Base-by-base conservation (phyloP, 371 early-diverging fungal genomes). In the Actinomortierella ambigua region DNA sequence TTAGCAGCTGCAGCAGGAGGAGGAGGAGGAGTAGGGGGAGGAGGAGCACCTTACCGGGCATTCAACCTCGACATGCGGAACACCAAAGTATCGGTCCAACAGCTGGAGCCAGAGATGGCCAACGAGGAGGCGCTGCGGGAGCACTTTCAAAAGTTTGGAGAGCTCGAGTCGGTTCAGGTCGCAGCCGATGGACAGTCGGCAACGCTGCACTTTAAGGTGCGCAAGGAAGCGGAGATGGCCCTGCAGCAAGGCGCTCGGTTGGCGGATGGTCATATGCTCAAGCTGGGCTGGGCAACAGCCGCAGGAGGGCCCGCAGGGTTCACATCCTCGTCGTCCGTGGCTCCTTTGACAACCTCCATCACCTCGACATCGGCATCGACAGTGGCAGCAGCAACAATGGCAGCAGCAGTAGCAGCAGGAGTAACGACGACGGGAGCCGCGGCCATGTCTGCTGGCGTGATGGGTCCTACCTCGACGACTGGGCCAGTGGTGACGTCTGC, bases 131-230 rank as follows among this genome's bases (percentile, higher is more conserved):
- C 77, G 14, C 75, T 90, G 24, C 79, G 78, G 46, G 77, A 75
- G 42, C 87, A 91, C 61, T 88, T 90, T 62, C 67, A 88, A 85
- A 71, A 84, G 64, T 89, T 79, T 70, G 91, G 91, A n/a, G 62
- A 78, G 50, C 39, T 85, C 3, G 76, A 76, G 42, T 59, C 69
- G 2, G 61, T 83, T 41, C 50, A 55, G 11, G 24, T 75, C 41
- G 75, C 57, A 26, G 67, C 81, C 3, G 79, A 79, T 57, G 62
- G 68, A 9, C 23, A 43, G 1, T 59, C 73, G 6, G 78, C 81
- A 4, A 71, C 79, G 14, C 79, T 82, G 9, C 77, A 83, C 39
- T 82, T 75, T 56, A 79, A 82, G 58, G 67, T 52, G 28, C 76
- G 86, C 23, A 63, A 75, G 22, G 82, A 83, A 24, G 85, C 84